These are phyloP conservation scores for Entrophospora sp. DNA, from an alignment of 192 early-diverging fungal genomes.

Conservation along the genomic window DNA sequence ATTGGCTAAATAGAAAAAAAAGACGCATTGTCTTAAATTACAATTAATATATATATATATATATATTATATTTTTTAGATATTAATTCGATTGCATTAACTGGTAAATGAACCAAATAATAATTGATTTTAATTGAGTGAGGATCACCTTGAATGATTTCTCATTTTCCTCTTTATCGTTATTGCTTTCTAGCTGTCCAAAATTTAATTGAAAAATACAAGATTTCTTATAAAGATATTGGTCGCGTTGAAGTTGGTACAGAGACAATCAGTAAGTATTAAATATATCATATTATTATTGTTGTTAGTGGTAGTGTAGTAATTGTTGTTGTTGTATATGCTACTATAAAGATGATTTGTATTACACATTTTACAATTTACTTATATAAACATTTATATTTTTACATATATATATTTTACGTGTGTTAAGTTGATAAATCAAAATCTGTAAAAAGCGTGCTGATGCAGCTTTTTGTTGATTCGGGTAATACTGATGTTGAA, in stretches of 20 bases:
- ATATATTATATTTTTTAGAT: slow-evolving; percentile 48
- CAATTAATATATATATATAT: too few relatives aligned
- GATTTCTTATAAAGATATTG: slow-evolving; percentile 77
- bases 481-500: slow-evolving; percentile 88
- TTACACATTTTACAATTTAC: too few relatives aligned
- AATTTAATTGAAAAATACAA: slow-evolving; percentile 90
- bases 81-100: slow-evolving; percentile 83
- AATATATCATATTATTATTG: too few relatives aligned
- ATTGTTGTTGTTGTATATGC: too few relatives aligned
- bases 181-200: slow-evolving; percentile 83
- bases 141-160: too few relatives aligned
- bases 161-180: too few relatives aligned
- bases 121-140: too few relatives aligned
- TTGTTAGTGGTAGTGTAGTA: too few relatives aligned
- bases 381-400: not conserved
- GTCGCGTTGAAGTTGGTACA: slow-evolving; percentile 94
- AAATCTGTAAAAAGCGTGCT: slow-evolving; percentile 96
- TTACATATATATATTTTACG: not conserved
- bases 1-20: too few relatives aligned
- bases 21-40: not conserved
- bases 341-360: too few relatives aligned
- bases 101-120: slow-evolving; percentile 39
- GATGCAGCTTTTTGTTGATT: slow-evolving; percentile 89
- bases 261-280: slow-evolving; percentile 71
- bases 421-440: slow-evolving; percentile 74